These are phyloP conservation scores for Xylaria acuta DNA, from an alignment of 495 filamentous ascomycete species.

Conservation along the genomic window DNA sequence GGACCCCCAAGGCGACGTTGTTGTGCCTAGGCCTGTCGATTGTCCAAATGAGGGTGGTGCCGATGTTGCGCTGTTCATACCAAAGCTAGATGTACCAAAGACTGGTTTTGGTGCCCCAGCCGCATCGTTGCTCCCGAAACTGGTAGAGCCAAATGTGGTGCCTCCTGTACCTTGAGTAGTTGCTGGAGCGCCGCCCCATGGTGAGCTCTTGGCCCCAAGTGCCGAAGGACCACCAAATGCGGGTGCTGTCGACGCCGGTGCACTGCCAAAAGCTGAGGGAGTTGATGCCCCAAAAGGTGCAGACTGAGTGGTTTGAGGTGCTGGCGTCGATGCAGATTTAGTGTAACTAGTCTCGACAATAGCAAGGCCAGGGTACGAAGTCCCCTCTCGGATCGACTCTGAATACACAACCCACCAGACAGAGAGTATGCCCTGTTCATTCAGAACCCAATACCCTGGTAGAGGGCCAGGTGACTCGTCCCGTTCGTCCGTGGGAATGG, in stretches of 20 bases:
- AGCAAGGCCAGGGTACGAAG: slow-evolving; percentile 73
- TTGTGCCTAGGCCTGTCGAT: slow-evolving; percentile 46
- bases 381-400: slow-evolving; percentile 77
- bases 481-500: slow-evolving; percentile 76
- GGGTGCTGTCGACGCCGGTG: slow-evolving; percentile 28
- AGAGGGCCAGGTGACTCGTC: slow-evolving; percentile 78
- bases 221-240: slow-evolving; percentile 48
- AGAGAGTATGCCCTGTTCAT: slow-evolving; percentile 83
- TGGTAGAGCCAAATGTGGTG: slow-evolving; percentile 46
- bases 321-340: slow-evolving; percentile 30
- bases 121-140: slow-evolving; percentile 50
- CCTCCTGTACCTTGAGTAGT: slow-evolving; percentile 38
- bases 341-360: slow-evolving; percentile 45
- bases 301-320: slow-evolving; percentile 43
- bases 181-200: slow-evolving; percentile 42
- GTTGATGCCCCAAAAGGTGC: slow-evolving; percentile 28
- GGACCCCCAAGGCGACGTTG: slow-evolving; percentile 51
- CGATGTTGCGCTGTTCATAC: slow-evolving; percentile 38
- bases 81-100: slow-evolving; percentile 49
- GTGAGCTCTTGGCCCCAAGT: slow-evolving; percentile 49
- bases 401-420: slow-evolving; percentile 93
- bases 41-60: slow-evolving; percentile 60
- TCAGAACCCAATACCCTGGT: slow-evolving; percentile 86
- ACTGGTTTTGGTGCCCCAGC: slow-evolving; percentile 54
- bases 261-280: slow-evolving; percentile 43